Evolutionary conservation across 441 rosid species (phyloP).

Genomic region (Erodium chrysanthum): DNA sequence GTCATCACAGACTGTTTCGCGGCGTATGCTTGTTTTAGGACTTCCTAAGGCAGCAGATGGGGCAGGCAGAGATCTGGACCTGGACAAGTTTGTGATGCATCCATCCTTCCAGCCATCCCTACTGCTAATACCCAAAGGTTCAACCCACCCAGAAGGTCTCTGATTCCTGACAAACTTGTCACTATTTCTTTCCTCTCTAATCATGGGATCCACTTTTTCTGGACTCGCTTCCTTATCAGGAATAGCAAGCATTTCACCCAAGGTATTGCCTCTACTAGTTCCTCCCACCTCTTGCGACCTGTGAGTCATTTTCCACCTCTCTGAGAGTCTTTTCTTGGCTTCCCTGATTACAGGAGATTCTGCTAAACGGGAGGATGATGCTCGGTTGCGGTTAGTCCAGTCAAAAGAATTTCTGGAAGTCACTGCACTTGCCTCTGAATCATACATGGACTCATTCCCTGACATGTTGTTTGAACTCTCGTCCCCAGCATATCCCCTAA

Average conservation of each 20-base stretch:
- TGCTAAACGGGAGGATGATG: slow-evolving; percentile 37
- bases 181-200: slow-evolving; percentile 26
- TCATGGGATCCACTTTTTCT: slow-evolving; percentile 30
- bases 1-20: slow-evolving; percentile 31
- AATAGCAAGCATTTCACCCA: slow-evolving; percentile 87
- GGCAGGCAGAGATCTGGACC: slow-evolving; percentile 61
- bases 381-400: slow-evolving; percentile 31
- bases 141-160: slow-evolving; percentile 28
- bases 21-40: slow-evolving; percentile 27
- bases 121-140: slow-evolving; percentile 89
- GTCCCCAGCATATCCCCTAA: slow-evolving; percentile 67
- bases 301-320: slow-evolving; percentile 87
- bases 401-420: slow-evolving; percentile 33
- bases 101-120: slow-evolving; percentile 90
- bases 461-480: slow-evolving; percentile 65
- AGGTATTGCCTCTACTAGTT: slow-evolving; percentile 52
- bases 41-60: slow-evolving; percentile 36
- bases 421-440: slow-evolving; percentile 38
- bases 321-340: slow-evolving; percentile 84
- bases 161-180: slow-evolving; percentile 22
- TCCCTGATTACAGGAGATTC: slow-evolving; percentile 72
- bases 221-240: slow-evolving; percentile 48
- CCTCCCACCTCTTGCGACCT: slow-evolving; percentile 43
- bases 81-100: slow-evolving; percentile 29
- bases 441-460: slow-evolving; percentile 62